Base-by-base conservation (phyloP, 2,329 filamentous ascomycete species). In the Tolypocladium album region DNA sequence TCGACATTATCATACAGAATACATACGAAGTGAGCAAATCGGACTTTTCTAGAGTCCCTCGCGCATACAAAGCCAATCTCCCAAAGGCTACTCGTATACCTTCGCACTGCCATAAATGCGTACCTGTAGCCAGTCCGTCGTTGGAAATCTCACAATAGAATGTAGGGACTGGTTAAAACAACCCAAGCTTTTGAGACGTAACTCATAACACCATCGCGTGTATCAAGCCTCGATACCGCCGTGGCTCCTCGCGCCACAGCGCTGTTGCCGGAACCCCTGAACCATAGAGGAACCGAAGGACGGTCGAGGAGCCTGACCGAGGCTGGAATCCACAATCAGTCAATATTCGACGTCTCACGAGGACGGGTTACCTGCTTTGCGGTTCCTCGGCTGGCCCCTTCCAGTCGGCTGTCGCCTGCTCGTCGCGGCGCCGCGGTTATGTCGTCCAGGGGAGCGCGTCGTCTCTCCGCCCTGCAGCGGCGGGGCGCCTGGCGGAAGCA, bases 401-500 rank as follows among this genome's bases (percentile, higher is more conserved):
- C 47, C 15, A 31, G 8, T 42, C 27, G 38, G 4, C 39, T 31
- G 8, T 5, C 22, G 38, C 31, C 36, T 24, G 17, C 27, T 27
- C 20, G 56, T 34, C 17, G 31, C 52, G 40, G 22, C 52, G 43
- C 42, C 40, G 2, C 36, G n/a, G 45, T 39, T 56, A 1, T 64
- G 58, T 1, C 60, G 60, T 11, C 67, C 64, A 59, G 74, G 70
- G 4, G 73, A 63, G 38, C 67, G 69, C 3, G 64, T 65, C 59
- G 69, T 58, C 6, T 66, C 22, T 13, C 65, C 43, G 64, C 66
- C 17, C 69, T 66, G 42, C 70, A 64, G 70, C 74, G 70, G 20
- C 63, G 68, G 20, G 68, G 31, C 70, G 8, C 75, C 75, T 2
- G 65, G 61, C 0, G 79, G 78, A 0, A 82, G 70, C 6, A 82